Base-by-base conservation (phyloP, 129 eudicot genomes). In the Pseudognaphalium luteoalbum region DNA sequence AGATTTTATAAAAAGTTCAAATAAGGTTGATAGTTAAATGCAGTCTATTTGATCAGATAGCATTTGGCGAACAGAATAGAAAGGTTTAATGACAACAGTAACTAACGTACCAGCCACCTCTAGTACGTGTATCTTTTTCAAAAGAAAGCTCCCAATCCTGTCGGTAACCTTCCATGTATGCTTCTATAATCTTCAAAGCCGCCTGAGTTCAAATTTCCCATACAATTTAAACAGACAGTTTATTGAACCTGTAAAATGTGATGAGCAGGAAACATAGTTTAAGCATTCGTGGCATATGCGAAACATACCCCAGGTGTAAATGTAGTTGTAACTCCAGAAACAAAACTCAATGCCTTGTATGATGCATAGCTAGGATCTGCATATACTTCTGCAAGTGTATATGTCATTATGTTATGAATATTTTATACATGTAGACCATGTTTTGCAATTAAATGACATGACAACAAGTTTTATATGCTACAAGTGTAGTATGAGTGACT, bases 131-230 rank as follows among this genome's bases (percentile, higher is more conserved):
- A 82, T 94, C 88, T 86, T 89, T 91, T 82, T 94, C 96, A 65
- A 94, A 89, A 39, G 99, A 94, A 76, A 94, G 88, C 73, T 67
- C 90, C 97, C 99, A 94, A 75, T 91, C 96, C 67, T 94, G 99
- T 66, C 99, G 83, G 74, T 94, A 94, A 14, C 99, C 99, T 79
- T 94, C 97, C 90, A 89, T 80, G 76, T 94, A 94, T 72, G 74
- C 74, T 78, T 87, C 88, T 73, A 94, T 87, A 44, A 94, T 94
- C 86, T 91, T 94, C 87, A 94, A 64, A 66, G 92, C 99, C 52
- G 99, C 86, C 97, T 94, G 74, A 54, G 77, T 28, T 11, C 2
- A 0, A 44, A 19, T n/a, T 47, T 58, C 25, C 28, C 74, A 66
- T 0, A 67, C 9, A 7, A 25, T 25, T 52, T 28, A 52, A 21